Percentiles rank a stretch among this genome's conserved stretches.
Conservation (phyloP, 495 filamentous ascomycete species). For the Xylaria grammica region DNA sequence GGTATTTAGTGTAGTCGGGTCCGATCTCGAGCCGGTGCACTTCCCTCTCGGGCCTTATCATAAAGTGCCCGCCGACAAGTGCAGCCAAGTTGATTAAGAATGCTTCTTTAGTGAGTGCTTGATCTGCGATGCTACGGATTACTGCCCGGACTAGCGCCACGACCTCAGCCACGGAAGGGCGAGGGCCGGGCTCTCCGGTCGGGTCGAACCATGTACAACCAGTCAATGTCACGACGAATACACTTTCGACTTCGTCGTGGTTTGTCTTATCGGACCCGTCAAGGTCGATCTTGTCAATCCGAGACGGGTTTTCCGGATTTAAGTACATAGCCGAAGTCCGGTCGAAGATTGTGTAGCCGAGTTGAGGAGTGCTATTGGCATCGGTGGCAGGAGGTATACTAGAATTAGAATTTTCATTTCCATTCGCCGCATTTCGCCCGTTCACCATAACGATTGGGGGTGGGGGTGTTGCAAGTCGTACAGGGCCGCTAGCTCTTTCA, state of each 20-base stretch:
- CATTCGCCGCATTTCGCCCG: slow-evolving; percentile 50
- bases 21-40: slow-evolving; percentile 46
- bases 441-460: slow-evolving; percentile 67
- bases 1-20: slow-evolving; percentile 44
- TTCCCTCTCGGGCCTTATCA: slow-evolving; percentile 43
- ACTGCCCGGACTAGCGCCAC: slow-evolving; percentile 50
- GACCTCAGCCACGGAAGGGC: slow-evolving; percentile 53
- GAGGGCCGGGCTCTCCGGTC: slow-evolving; percentile 37
- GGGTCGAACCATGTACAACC: slow-evolving; percentile 51
- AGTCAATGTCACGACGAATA: slow-evolving; percentile 51
- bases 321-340: slow-evolving; percentile 31
- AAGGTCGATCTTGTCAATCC: slow-evolving; percentile 29
- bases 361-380: not conserved
- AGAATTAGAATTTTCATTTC: slow-evolving; percentile 15
- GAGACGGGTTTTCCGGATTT: slow-evolving; percentile 22
- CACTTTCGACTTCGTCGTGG: slow-evolving; percentile 49
- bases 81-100: slow-evolving; percentile 61
- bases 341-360: slow-evolving; percentile 31
- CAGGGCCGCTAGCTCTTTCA: slow-evolving; percentile 70
- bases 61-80: slow-evolving; percentile 50
- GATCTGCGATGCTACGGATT: slow-evolving; percentile 48
- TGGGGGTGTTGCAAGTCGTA: slow-evolving; percentile 80
- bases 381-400: slow-evolving; percentile 27
- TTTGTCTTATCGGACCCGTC: slow-evolving; percentile 50
- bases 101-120: slow-evolving; percentile 48